Base-by-base conservation (phyloP, 1,284 basidiomycete genomes). In the Porodaedalea pini region DNA sequence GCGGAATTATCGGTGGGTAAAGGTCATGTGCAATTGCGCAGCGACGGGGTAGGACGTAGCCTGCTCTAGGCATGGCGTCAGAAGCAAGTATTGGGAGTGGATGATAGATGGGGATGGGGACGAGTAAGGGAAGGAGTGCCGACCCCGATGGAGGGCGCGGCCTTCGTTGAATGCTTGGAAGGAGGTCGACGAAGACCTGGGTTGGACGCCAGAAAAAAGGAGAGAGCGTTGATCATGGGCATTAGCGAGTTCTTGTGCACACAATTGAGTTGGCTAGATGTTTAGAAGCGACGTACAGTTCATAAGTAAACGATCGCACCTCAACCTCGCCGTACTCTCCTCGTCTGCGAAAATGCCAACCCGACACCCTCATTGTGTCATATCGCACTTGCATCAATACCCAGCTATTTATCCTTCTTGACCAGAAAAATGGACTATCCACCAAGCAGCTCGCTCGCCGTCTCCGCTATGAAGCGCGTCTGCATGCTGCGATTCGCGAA, bases 181-280 rank as follows among this genome's bases (percentile, higher is more conserved):
- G 78, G 7, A 99, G 70, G 73, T 98, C 95, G 2, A 97, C 96
- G 27, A 99, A 85, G 61, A 91, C 88, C 70, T 99, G 96, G 0
- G 94, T 98, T 1, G 96, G 96, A 70, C 99, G 96, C 86, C 94
- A 99, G 39, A n/a, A 95, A 82, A 15, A 90, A 91, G 2, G 93
- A 97, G 23, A 99, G 85, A 2, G 96, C 96, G 70, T 98, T 99
- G 70, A 98, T 80, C 13, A 99, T 92, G 0, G 96, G 96, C 0
- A 98, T 86, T 78, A 10, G 93, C 94, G 5, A 99, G 78, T 73
- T 91, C 88, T 93, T 95, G 69, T 3, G 34, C 31, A 37, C 25
- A 23, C 21, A 37, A 17, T 8, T 10, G 13, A 34, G 10, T 44
- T 19, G 23, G 13, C 8, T 32, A 49, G 6, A 21, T 17, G 5